Percentiles rank a stretch among this genome's conserved stretches.
Conservation (phyloP, 345 rosid species). For the Eutrema yunnanense region DNA sequence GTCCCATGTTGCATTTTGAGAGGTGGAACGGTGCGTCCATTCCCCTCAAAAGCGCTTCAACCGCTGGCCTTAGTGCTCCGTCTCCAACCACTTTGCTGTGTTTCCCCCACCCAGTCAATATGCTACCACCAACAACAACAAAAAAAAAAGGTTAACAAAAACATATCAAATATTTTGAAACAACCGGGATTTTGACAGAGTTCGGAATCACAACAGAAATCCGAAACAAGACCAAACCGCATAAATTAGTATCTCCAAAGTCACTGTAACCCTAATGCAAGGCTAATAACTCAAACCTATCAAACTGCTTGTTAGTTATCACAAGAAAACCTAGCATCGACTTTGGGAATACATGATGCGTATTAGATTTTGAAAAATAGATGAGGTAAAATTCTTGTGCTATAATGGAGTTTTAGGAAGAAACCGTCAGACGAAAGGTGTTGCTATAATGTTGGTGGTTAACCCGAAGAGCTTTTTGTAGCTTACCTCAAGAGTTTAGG, state of each 20-base stretch:
- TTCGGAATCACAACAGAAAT: background rate
- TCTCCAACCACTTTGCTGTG: constrained; percentile 95
- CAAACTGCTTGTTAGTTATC: background rate
- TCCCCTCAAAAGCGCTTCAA: constrained; percentile 63
- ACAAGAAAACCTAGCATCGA: background rate
- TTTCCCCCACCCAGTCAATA: constrained; percentile 98
- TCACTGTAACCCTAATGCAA: too few species aligned
- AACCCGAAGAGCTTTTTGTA: background rate
- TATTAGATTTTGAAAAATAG: background rate
- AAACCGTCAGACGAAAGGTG: background rate
- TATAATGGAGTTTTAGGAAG: background rate
- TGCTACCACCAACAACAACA: constrained; percentile 38
- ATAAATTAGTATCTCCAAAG: too few species aligned
- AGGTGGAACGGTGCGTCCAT: constrained; percentile 77
- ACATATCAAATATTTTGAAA: background rate
- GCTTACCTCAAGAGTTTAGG: constrained; percentile 74
- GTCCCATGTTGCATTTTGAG: constrained; percentile 75
- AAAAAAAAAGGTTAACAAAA: background rate
- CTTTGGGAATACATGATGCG: background rate
- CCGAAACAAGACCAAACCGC: background rate
- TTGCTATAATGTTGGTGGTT: background rate
- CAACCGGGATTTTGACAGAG: background rate
- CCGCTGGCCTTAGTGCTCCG: constrained; percentile 62
- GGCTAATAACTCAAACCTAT: too few species aligned
- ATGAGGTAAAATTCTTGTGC: background rate